Conservation (phyloP, 2,329 filamentous ascomycete genomes). For the Aspergillus awamori region DNA sequence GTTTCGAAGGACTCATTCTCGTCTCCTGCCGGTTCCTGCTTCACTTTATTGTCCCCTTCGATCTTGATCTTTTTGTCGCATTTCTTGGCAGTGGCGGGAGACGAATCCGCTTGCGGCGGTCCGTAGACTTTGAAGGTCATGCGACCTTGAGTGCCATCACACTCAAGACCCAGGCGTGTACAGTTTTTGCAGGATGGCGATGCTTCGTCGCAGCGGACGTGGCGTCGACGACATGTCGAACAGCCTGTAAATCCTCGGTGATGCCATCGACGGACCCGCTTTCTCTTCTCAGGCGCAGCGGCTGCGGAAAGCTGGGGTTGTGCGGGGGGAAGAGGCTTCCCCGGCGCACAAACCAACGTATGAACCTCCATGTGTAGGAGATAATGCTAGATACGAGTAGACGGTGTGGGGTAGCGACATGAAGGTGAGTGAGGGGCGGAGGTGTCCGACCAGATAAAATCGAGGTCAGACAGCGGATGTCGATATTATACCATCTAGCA, state of each 20-base stretch:
- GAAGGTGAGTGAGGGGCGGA: conserved; percentile 17
- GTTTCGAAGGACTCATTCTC: conserved; percentile 21
- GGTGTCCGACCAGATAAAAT: conserved; percentile 7
- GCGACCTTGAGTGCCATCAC: conserved; percentile 38
- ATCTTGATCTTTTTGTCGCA: conserved; percentile 24
- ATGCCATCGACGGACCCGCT: conserved; percentile 44
- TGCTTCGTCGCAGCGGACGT: conserved; percentile 43
- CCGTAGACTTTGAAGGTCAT: conserved; percentile 45
- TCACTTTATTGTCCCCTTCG: conserved; percentile 12
- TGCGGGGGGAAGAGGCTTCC: conserved; percentile 21
- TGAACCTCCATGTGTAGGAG: conserved; percentile 32
- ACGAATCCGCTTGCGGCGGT: conserved; percentile 28
- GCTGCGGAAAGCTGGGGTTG: conserved; percentile 15
- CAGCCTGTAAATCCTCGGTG: conserved; percentile 47
- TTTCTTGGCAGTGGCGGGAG: conserved; percentile 22
- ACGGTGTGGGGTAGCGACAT: conserved; percentile 28
- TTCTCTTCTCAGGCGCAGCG: conserved; percentile 28
- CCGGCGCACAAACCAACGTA: conserved; percentile 26
- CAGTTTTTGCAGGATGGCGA: conserved; percentile 44
- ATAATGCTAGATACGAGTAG: conserved; percentile 16
- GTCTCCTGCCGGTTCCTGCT: conserved; percentile 16
- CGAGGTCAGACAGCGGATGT: conserved; percentile 6
- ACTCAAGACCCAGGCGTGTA: conserved; percentile 36
- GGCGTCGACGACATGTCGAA: conserved; percentile 44
- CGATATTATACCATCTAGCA: not conserved